Base-by-base conservation (phyloP, 2,329 filamentous ascomycete species). In the Stagonosporopsis chrysanthemi region DNA sequence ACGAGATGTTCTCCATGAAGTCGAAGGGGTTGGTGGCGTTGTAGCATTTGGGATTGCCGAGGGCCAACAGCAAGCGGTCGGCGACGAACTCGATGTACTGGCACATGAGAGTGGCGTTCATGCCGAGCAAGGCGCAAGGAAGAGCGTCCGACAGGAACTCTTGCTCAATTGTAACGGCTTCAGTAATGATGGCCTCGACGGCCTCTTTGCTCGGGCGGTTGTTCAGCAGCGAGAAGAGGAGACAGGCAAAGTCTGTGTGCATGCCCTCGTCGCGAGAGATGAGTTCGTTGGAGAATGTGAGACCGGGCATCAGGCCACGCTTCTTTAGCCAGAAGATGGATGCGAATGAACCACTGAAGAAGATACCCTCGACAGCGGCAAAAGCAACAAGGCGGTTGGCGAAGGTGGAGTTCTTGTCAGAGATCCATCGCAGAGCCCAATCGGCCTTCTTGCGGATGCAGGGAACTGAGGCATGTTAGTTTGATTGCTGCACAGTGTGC, bases 321-420 rank as follows among this genome's bases (percentile, higher is more conserved):
- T 99, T 99, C 91, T 98, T 99, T 75, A 99, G 85, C 95, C 95
- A 99, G 86, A 99, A 99, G 82, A 99, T 98, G 67, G 95, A 96
- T 4, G 95, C 95, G 73, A 99, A 99, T 23, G 95, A 96, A 64
- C 95, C 95, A 70, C 90, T 95, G 88, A 99, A 99, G 89, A 99
- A 99, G 83, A 99, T 99, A 76, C 95, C 95, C 83, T 99, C 95
- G 52, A 99, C 93, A 41, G 95, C 95, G 64, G 95, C 95, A 72
- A 99, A 99, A 66, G 95, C 95, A 63, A 99, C 90, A 17, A 99
- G 88, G 71, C 95, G 93, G 82, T 94, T 92, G 60, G 92, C 95
- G 71, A 98, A 99, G 65, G 92, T 96, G 4, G 93, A 97, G 75
- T 95, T 86, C 79, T 91, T 89, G 81, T 99, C 95, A 60, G 88